A percentile compares a stretch with the other conserved stretches of the same genome.
Evolutionary conservation across 2,329 filamentous ascomycete species (phyloP).

Genomic region (Magnaporthales sp.): DNA sequence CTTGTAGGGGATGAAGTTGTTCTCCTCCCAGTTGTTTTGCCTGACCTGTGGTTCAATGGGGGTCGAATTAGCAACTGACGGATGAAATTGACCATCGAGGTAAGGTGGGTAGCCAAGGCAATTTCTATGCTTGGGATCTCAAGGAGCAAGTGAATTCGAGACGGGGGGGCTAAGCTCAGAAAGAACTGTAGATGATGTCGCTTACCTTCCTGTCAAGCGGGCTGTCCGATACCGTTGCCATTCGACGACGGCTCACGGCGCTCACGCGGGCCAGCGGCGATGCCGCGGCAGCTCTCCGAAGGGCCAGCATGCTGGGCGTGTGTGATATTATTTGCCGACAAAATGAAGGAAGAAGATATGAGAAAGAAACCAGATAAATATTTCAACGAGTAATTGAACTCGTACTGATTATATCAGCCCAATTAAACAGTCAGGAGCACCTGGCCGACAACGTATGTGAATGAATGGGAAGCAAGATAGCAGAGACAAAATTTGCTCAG

Average conservation of each 20-base stretch:
- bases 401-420: background rate
- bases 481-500: background rate
- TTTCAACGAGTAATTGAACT: background rate
- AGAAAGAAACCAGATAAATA: constrained; percentile 9
- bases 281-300: constrained; percentile 59
- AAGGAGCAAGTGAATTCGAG: background rate
- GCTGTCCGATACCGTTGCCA: constrained; percentile 81
- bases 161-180: background rate
- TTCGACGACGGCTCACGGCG: constrained; percentile 56
- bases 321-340: constrained; percentile 10
- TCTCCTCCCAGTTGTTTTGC: constrained; percentile 95
- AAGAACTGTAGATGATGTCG: background rate
- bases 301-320: constrained; percentile 53
- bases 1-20: constrained; percentile 98
- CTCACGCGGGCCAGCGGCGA: constrained; percentile 50
- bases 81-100: background rate
- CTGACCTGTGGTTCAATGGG: constrained; percentile 45
- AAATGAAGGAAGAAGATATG: constrained; percentile 20
- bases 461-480: background rate
- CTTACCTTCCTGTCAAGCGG: constrained; percentile 82
- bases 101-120: background rate
- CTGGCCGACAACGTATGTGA: background rate
- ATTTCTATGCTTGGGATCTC: background rate
- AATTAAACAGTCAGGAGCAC: background rate
- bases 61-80: constrained; percentile 5